Percentiles rank a stretch among this genome's conserved stretches.
These are phyloP conservation scores for Emmonsiellopsis sp. DNA, from an alignment of 2,329 filamentous ascomycete species.

Conservation along the genomic window DNA sequence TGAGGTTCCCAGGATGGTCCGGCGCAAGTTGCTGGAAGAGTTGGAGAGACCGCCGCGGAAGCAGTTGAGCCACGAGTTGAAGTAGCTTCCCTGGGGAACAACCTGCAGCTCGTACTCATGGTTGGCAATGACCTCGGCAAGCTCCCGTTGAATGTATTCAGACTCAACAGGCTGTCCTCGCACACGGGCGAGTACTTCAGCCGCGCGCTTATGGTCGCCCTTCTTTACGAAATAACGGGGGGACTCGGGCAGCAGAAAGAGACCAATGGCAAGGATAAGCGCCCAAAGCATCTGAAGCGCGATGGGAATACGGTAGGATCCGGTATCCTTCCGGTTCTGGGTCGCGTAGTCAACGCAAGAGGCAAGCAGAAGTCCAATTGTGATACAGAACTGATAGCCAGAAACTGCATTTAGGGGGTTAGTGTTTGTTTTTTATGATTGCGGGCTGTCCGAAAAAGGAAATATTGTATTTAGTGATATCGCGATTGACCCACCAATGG, in stretches of 20 bases:
- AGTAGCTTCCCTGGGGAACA: conserved; percentile 57
- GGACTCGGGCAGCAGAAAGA: conserved; percentile 72
- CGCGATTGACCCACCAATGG: too few species aligned
- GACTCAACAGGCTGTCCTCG: conserved; percentile 67
- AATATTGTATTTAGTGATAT: too few species aligned
- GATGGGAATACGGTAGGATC: conserved; percentile 73
- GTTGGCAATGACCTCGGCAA: conserved; percentile 82
- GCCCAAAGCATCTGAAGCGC: conserved; percentile 74
- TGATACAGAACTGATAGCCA: conserved; percentile 77
- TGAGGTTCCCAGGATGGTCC: conserved; percentile 61
- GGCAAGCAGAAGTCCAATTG: conserved; percentile 67
- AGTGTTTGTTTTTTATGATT: too few species aligned
- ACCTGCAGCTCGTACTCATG: conserved; percentile 70
- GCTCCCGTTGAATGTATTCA: conserved; percentile 66
- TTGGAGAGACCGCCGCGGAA: conserved; percentile 48
- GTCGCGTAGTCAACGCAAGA: conserved; percentile 66
- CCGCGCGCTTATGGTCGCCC: conserved; percentile 58
- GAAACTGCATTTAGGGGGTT: too few species aligned
- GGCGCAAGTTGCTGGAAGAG: conserved; percentile 50
- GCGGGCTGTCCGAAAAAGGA: too few species aligned
- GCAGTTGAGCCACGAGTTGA: conserved; percentile 59
- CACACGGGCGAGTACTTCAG: conserved; percentile 54
- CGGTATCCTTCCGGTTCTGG: conserved; percentile 51
- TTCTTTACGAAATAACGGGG: conserved; percentile 80
- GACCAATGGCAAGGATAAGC: conserved; percentile 61